Percentiles rank a stretch among this genome's conserved stretches.
Conservation (phyloP, 305 asterid genomes). For the Plantago lanceolata region DNA sequence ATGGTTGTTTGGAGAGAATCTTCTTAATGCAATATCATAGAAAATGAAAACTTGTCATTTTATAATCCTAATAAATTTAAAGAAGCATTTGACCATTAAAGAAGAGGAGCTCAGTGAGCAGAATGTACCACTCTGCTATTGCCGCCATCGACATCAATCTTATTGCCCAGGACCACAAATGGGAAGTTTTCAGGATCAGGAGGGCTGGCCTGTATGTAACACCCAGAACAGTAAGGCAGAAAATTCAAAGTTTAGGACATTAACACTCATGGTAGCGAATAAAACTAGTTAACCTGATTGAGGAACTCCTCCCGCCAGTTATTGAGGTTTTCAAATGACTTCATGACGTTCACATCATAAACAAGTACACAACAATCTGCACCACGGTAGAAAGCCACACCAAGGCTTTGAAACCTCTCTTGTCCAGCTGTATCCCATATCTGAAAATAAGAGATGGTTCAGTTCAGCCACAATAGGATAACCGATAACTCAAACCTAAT, state of each 20-base stretch:
- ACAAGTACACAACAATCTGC: constrained; percentile 73
- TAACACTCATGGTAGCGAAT: constrained; percentile 12
- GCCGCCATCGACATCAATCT: constrained; percentile 75
- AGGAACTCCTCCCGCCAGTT: constrained; percentile 74
- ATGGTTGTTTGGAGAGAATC: not conserved
- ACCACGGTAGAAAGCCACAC: constrained; percentile 78
- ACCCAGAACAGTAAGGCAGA: constrained; percentile 13
- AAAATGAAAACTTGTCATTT: not conserved
- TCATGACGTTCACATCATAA: constrained; percentile 57
- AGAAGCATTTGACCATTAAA: constrained; percentile 10
- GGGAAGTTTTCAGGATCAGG: constrained; percentile 75
- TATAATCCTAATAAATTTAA: constrained; percentile 12
- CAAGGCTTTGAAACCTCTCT: constrained; percentile 82
- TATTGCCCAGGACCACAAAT: constrained; percentile 69
- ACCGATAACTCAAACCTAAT: constrained; percentile 1
- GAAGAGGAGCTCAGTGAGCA: not conserved
- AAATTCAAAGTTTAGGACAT: constrained; percentile 3
- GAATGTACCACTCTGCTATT: constrained; percentile 68
- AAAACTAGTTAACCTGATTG: constrained; percentile 41
- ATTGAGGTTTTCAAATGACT: constrained; percentile 58
- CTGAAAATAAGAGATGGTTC: constrained; percentile 26
- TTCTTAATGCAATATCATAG: not conserved
- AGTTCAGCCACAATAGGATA: constrained; percentile 3
- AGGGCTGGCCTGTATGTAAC: constrained; percentile 63
- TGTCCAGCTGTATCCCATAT: constrained; percentile 89